These are phyloP conservation scores for Bothriochloa decipiens DNA, from an alignment of 176 grass and related monocot species.

Conservation along the genomic window DNA sequence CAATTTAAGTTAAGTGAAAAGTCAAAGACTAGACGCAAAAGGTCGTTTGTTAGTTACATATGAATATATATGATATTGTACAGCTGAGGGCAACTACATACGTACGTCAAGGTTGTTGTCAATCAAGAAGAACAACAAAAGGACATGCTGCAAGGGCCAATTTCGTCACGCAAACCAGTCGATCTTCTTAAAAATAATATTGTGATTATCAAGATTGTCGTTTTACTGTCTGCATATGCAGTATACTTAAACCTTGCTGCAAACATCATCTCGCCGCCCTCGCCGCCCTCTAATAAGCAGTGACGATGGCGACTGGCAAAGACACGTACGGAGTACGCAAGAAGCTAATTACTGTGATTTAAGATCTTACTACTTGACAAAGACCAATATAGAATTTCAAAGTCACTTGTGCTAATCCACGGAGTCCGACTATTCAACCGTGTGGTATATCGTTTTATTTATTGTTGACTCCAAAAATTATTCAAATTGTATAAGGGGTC, in stretches of 20 bases:
- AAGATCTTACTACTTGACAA: background rate
- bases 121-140: conserved; percentile 5
- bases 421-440: background rate
- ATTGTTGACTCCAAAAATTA: background rate
- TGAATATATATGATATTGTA: background rate
- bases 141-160: conserved; percentile 17
- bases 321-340: conserved; percentile 12
- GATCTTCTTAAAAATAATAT: background rate
- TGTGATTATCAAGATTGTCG: conserved; percentile 50
- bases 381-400: background rate
- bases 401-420: conserved; percentile 19
- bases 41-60: background rate
- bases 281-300: background rate
- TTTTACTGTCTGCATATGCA: conserved; percentile 46
- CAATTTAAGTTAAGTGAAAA: background rate
- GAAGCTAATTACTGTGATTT: background rate
- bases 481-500: background rate
- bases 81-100: background rate
- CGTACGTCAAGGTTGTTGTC: conserved; percentile 6
- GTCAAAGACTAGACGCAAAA: background rate
- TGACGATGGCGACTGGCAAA: conserved; percentile 29
- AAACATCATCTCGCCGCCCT: conserved; percentile 41
- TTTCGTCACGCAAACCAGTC: background rate
- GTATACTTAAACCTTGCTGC: conserved; percentile 22
- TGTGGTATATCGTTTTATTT: background rate